Percentiles rank a stretch among this genome's conserved stretches.
Conservation (phyloP, 140 eudicot species). For the Bidens hawaiensis region DNA sequence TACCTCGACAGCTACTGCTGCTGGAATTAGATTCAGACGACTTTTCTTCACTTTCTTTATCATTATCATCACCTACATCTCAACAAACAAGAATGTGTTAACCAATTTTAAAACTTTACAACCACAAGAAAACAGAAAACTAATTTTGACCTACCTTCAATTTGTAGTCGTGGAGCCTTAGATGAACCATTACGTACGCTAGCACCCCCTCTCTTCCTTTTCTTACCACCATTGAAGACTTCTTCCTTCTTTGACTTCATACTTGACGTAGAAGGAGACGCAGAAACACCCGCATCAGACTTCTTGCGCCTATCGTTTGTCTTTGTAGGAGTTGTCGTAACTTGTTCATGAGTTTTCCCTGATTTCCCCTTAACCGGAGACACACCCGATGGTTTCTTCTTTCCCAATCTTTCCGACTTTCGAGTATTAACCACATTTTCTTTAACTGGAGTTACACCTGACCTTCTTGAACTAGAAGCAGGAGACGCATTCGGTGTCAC, state of each 20-base stretch:
- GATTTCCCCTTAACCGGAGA: conserved; percentile 34
- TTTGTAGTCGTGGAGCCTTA: conserved; percentile 9
- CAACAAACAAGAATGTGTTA: conserved; percentile 8
- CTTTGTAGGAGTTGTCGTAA: conserved; percentile 41
- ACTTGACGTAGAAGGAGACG: conserved; percentile 21
- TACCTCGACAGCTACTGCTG: conserved; percentile 31
- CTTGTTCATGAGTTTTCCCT: conserved; percentile 31
- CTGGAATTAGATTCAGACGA: conserved; percentile 15
- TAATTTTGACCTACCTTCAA: conserved; percentile 36
- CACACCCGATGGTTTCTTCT: conserved; percentile 23
- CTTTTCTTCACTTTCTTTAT: conserved; percentile 17
- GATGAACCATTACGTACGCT: conserved; percentile 25
- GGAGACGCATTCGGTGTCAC: conserved; percentile 25
- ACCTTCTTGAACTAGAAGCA: conserved; percentile 37
- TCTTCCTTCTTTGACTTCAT: conserved; percentile 30
- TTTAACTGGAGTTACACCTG: conserved; percentile 32
- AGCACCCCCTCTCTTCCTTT: conserved; percentile 43
- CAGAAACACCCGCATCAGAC: conserved; percentile 16
- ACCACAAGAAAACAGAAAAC: not conserved
- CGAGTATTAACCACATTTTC: conserved; percentile 37
- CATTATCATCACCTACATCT: conserved; percentile 28
- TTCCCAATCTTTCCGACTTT: conserved; percentile 58
- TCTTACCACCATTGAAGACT: conserved; percentile 35
- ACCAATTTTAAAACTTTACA: not conserved
- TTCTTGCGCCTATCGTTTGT: conserved; percentile 51